Conservation (phyloP, 495 filamentous ascomycete species). For the Lasiosphaeris hirsuta region DNA sequence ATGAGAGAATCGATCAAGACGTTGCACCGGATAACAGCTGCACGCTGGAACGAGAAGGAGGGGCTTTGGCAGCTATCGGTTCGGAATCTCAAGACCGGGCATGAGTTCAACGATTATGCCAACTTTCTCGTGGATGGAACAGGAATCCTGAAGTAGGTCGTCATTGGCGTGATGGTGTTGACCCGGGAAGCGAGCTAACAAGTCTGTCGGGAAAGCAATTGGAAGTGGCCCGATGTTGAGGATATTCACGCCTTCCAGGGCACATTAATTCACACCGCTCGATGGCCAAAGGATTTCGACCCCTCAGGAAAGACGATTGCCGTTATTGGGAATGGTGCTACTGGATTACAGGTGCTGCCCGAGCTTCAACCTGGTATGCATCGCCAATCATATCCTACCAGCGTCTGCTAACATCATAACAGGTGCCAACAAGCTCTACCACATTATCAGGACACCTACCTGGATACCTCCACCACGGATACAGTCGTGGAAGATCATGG, state of each 20-base stretch:
- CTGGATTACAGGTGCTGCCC: constrained; percentile 58
- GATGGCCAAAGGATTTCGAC: constrained; percentile 55
- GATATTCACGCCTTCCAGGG: constrained; percentile 49
- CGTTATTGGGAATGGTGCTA: constrained; percentile 59
- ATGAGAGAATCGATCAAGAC: constrained; percentile 51
- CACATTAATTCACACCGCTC: constrained; percentile 54
- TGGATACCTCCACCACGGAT: constrained; percentile 61
- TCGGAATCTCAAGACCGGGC: constrained; percentile 41
- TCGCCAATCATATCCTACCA: constrained; percentile 34
- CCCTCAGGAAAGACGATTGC: constrained; percentile 56
- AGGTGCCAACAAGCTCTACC: constrained; percentile 45
- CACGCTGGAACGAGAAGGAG: constrained; percentile 40
- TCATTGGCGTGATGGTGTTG: background rate
- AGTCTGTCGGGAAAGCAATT: constrained; percentile 43
- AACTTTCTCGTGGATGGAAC: constrained; percentile 58
- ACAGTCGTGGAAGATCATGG: constrained; percentile 42
- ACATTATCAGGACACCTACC: constrained; percentile 57
- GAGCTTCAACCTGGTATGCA: constrained; percentile 52
- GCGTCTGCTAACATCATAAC: constrained; percentile 22
- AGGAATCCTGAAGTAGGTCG: constrained; percentile 55
- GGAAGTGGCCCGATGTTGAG: constrained; percentile 59
- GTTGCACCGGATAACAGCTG: constrained; percentile 36
- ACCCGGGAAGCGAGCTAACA: background rate
- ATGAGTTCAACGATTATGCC: constrained; percentile 45
- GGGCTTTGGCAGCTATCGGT: constrained; percentile 52